Conservation (phyloP, 176 grass and related monocot genomes). For the Carex parvula region DNA sequence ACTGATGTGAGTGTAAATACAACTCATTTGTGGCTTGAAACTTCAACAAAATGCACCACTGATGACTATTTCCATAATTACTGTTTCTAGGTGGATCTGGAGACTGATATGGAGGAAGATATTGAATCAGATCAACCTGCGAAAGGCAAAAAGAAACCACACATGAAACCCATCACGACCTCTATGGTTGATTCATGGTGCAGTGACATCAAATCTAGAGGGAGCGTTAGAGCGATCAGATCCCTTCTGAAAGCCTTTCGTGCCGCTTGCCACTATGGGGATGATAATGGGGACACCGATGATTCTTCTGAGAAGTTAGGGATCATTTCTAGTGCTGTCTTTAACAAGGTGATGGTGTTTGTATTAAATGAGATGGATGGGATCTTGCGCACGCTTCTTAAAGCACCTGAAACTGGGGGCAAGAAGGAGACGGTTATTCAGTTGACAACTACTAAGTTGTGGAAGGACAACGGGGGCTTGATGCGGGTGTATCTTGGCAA, state of each 20-base stretch:
- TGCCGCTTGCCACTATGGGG: conserved; percentile 79
- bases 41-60: conserved; percentile 5
- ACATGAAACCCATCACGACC: conserved; percentile 65
- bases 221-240: conserved; percentile 44
- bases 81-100: conserved; percentile 47
- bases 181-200: conserved; percentile 89
- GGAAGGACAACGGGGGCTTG: conserved; percentile 73
- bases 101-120: conserved; percentile 39
- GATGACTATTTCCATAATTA: conserved; percentile 15
- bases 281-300: conserved; percentile 43
- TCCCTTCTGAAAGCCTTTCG: conserved; percentile 82
- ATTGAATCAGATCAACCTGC: conserved; percentile 18
- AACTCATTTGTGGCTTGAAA: neutral
- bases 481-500: conserved; percentile 88
- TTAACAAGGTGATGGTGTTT: conserved; percentile 92
- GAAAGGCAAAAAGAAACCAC: conserved; percentile 44
- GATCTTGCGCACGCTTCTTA: conserved; percentile 59
- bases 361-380: conserved; percentile 86
- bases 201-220: conserved; percentile 40
- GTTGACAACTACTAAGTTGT: conserved; percentile 49
- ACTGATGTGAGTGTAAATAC: conserved; percentile 49
- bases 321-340: conserved; percentile 78
- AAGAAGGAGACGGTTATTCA: conserved; percentile 75
- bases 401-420: conserved; percentile 63
- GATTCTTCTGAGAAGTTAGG: conserved; percentile 60